Base-by-base conservation (phyloP, 164 flowering plant species). In the Macadamia integrifolia region DNA sequence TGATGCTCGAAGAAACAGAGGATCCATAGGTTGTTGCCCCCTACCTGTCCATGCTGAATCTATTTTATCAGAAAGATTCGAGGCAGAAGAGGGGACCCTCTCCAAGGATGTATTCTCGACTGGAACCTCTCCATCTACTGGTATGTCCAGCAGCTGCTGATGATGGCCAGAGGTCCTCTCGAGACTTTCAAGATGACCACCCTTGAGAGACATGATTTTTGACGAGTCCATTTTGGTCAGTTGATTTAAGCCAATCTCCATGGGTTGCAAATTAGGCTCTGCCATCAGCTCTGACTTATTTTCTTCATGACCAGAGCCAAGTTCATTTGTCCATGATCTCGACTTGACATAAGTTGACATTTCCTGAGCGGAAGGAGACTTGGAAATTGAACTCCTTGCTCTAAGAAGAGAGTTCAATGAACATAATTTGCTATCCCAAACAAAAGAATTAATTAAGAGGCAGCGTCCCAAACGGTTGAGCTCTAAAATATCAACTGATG, bases 11-110 rank as follows among this genome's bases (percentile, higher is more conserved):
- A 40, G 32, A 62, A 59, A 74, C 52, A 71, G 81, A 74, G 69
- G 61, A 60, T 75, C 81, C 40, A 48, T 15, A 15, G 72, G 52
- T 69, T 61, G 76, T 43, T 73, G 83, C 49, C 78, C 83, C 12
- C 81, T 76, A 48, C 99, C 99, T 1, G 88, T 87, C 99, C 98
- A 95, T 35, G 88, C 95, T 64, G 84, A 89, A 74, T 95, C 98
- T 66, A 95, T 95, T 79, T 85, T 81, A 68, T 95, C 97, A n/a
- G 99, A 91, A 43, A 92, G 83, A 73, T 71, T 78, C 1, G 96
- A 84, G 15, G 69, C 84, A 63, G 84, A 75, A 49, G 87, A 81
- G 0, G 79, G 77, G 40, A 70, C 53, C 43, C 65, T 73, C 59
- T 79, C 85, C 50, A 50, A 69, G 40, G 76, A 65, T 61, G 74